These are phyloP conservation scores for Yarrowia galli DNA, from an alignment of 1,139 yeast species.

Conservation along the genomic window DNA sequence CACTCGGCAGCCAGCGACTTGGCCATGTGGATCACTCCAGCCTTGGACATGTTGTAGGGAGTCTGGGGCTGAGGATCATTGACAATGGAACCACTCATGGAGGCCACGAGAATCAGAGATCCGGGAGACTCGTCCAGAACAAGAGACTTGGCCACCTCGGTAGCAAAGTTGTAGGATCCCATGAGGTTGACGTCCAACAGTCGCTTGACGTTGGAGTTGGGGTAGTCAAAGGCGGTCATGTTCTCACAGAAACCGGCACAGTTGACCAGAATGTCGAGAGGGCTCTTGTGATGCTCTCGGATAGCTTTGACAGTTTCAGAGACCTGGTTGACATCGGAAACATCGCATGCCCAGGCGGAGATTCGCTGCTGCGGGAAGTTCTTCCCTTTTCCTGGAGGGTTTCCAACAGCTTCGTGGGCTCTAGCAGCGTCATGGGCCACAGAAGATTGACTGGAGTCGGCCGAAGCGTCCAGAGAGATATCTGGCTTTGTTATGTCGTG, in stretches of 20 bases:
- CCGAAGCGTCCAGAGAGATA: slow-evolving; percentile 19
- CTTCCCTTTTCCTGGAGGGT: slow-evolving; percentile 1
- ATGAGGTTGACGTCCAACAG: slow-evolving; percentile 74
- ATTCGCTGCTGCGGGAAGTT: slow-evolving; percentile 45
- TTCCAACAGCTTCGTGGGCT: slow-evolving; percentile 27
- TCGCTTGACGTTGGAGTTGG: slow-evolving; percentile 71
- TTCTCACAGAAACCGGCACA: slow-evolving; percentile 88
- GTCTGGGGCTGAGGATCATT: slow-evolving; percentile 86
- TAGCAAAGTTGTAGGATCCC: slow-evolving; percentile 75
- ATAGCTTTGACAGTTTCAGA: slow-evolving; percentile 61
- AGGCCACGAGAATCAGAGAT: slow-evolving; percentile 77
- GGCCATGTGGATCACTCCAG: slow-evolving; percentile 81
- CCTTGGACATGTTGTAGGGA: slow-evolving; percentile 85
- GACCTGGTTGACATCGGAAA: slow-evolving; percentile 69
- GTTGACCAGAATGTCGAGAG: slow-evolving; percentile 72
- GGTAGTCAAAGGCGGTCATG: slow-evolving; percentile 78
- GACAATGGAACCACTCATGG: slow-evolving; percentile 85
- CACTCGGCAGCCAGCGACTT: slow-evolving; percentile 84
- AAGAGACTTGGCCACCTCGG: slow-evolving; percentile 71
- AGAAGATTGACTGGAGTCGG: not conserved
- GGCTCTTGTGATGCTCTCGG: slow-evolving; percentile 61
- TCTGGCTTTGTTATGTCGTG: slow-evolving; percentile 13
- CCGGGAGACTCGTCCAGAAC: slow-evolving; percentile 60
- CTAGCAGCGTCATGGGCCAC: slow-evolving; percentile 28
- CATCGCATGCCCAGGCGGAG: slow-evolving; percentile 78